Conservation (phyloP, 2,329 filamentous ascomycete species). For the Xylaria sp. region DNA sequence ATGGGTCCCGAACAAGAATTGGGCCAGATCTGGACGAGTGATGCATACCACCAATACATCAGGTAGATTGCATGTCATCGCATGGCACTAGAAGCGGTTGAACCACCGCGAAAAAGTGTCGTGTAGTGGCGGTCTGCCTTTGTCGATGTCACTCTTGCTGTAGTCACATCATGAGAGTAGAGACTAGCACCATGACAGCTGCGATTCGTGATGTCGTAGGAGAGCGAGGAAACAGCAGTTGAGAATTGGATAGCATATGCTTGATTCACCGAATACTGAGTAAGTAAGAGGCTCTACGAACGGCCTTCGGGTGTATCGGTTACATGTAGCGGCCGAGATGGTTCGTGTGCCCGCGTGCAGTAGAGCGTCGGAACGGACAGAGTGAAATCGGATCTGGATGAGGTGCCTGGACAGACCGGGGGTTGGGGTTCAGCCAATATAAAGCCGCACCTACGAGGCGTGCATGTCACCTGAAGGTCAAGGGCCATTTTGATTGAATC, state of each 20-base stretch:
- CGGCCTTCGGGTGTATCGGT: conserved; percentile 20
- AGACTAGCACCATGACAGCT: neutral
- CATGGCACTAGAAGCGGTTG: neutral
- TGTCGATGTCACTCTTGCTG: neutral
- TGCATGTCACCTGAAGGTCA: conserved; percentile 4
- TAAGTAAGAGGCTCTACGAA: neutral
- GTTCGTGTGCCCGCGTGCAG: conserved; percentile 5
- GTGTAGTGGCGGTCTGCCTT: neutral
- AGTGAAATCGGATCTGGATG: neutral
- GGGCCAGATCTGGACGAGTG: conserved; percentile 1
- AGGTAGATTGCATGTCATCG: neutral
- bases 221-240: neutral
- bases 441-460: neutral
- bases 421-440: neutral
- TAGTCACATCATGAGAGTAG: neutral
- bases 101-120: conserved; percentile 3
- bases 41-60: neutral
- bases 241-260: neutral
- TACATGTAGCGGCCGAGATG: conserved; percentile 25
- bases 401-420: neutral
- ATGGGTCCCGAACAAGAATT: neutral
- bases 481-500: neutral
- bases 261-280: neutral
- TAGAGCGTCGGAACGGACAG: conserved; percentile 10
- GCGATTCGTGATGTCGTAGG: neutral